phyloP scores from a whole-genome alignment of 192 early-diverging fungal species.

The Phlyctochytrium arcticum region DNA sequence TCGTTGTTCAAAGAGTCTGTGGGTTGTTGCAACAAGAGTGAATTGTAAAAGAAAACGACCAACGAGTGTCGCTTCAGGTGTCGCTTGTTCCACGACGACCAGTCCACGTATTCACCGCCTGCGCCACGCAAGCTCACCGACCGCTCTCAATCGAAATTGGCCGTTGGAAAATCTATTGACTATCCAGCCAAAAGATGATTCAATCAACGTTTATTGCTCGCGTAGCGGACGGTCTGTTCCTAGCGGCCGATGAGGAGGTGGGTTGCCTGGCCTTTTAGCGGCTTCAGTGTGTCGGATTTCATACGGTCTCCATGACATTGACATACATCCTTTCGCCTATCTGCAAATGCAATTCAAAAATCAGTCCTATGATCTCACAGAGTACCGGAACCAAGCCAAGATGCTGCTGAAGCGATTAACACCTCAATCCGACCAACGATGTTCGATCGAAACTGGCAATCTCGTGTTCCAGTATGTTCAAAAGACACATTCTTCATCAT shows the following conservation, averaged over 20 bases:
- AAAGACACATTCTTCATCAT: background rate
- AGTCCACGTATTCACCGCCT: no score
- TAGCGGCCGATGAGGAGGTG: slow-evolving; percentile 92
- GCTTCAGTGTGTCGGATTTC: no score
- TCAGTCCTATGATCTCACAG: slow-evolving; percentile 63
- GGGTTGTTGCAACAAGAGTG: no score
- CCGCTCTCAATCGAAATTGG: no score
- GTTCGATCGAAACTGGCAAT: slow-evolving; percentile 90
- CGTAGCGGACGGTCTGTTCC: slow-evolving; percentile 85
- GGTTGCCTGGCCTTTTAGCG: background rate
- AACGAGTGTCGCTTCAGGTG: no score
- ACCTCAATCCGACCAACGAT: slow-evolving; percentile 78
- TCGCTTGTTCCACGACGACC: no score
- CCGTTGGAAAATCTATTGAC: no score
- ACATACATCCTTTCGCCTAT: background rate
- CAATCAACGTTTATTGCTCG: slow-evolving; percentile 92
- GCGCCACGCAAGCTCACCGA: no score
- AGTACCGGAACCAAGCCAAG: slow-evolving; percentile 92
- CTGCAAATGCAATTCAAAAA: background rate
- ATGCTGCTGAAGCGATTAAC: slow-evolving; percentile 86
- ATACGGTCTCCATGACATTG: slow-evolving; percentile 54
- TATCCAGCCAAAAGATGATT: no score
- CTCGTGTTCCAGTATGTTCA: slow-evolving; percentile 79
- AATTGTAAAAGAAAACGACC: no score
- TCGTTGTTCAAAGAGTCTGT: no score